phyloP scores from a whole-genome alignment of 1,284 basidiomycete species.

The Leccinum colubrinum region DNA sequence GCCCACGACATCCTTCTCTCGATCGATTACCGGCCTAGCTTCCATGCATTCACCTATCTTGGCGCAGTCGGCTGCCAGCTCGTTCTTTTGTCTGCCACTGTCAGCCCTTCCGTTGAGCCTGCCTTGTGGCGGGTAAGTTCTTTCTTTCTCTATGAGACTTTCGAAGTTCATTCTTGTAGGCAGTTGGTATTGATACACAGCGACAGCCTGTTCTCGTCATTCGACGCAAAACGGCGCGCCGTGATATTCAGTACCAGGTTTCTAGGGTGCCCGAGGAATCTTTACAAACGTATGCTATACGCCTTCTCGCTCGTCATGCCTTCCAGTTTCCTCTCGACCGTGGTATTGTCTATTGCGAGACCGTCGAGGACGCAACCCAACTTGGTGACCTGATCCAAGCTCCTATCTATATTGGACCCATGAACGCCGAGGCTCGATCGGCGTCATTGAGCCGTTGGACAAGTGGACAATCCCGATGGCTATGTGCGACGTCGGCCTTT shows the following conservation, averaged over 20 bases:
- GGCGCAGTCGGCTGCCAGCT: not conserved
- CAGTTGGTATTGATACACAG: not conserved
- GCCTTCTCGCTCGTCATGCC: not conserved
- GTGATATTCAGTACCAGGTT: not conserved
- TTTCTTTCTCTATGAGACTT: not conserved
- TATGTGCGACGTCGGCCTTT: slow-evolving; percentile 4
- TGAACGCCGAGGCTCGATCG: not conserved
- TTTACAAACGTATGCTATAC: not conserved
- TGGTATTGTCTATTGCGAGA: slow-evolving; percentile 4
- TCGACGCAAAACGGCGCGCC: not conserved
- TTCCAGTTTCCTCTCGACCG: not conserved
- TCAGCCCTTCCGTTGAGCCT: not conserved
- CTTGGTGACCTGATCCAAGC: not conserved
- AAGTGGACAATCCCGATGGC: not conserved
- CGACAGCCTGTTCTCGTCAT: not conserved
- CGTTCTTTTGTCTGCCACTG: not conserved
- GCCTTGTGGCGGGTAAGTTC: not conserved
- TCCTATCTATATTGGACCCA: slow-evolving; percentile 2
- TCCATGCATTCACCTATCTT: not conserved
- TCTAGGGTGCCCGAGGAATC: not conserved
- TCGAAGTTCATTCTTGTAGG: not conserved
- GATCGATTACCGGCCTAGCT: not conserved
- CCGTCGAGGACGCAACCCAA: not conserved
- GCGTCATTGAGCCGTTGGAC: not conserved
- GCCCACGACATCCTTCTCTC: not conserved